These are phyloP conservation scores for Herpetomonas samuelpessoai DNA, from an alignment of 208 protist genomes.

Conservation along the genomic window DNA sequence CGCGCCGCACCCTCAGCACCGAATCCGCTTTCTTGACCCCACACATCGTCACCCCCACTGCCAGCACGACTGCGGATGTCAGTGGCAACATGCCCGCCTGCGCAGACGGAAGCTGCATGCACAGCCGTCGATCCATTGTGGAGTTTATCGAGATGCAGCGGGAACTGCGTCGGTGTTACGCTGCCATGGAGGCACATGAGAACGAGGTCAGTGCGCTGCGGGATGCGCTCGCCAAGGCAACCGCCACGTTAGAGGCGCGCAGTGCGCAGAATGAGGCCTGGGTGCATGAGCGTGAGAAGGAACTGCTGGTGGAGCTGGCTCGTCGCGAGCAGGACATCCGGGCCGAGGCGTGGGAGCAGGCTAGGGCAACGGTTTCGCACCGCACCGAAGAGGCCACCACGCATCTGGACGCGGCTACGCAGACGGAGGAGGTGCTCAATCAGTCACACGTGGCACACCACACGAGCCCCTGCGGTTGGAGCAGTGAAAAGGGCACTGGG, in stretches of 20 bases:
- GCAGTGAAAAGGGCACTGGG: too few relatives aligned
- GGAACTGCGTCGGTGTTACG: conserved; percentile 50
- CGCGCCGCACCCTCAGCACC: too few relatives aligned
- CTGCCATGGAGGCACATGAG: conserved; percentile 31
- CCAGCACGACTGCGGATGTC: too few relatives aligned
- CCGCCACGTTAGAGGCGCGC: conserved; percentile 7
- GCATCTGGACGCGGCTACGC: too few relatives aligned
- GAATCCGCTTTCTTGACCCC: too few relatives aligned
- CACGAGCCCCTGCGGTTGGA: too few relatives aligned
- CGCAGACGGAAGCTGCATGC: conserved; percentile 42
- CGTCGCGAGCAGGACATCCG: neutral
- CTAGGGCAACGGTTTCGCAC: neutral
- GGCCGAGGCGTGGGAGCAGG: neutral
- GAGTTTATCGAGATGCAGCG: conserved; percentile 64
- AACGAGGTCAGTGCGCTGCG: conserved; percentile 16
- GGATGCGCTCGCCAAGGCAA: conserved; percentile 10
- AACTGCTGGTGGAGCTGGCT: conserved; percentile 9
- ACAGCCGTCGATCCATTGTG: conserved; percentile 68
- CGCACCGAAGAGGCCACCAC: too few relatives aligned
- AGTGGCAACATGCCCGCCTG: conserved; percentile 10
- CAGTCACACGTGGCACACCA: too few relatives aligned
- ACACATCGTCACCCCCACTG: too few relatives aligned
- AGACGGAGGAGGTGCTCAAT: too few relatives aligned
- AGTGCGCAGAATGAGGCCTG: conserved; percentile 4
- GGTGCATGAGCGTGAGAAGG: conserved; percentile 10